Conservation (phyloP, 2,329 filamentous ascomycete species). For the Cercospora brassicicola region DNA sequence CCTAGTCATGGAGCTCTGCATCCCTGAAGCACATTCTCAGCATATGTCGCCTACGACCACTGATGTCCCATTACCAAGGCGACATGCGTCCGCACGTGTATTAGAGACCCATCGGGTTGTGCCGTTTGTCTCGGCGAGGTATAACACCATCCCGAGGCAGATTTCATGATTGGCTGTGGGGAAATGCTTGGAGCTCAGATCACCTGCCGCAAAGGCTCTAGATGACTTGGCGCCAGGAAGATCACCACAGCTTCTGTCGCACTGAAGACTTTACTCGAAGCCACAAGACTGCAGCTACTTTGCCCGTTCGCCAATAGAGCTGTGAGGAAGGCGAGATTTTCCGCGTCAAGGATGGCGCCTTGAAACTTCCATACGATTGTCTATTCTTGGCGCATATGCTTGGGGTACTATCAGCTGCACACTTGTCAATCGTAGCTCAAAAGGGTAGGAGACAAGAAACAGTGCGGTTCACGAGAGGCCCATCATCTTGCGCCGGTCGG, state of each 20-base stretch:
- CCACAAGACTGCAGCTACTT: neutral
- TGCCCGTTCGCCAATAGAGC: constrained; percentile 1
- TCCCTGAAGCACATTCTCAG: neutral
- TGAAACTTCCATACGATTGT: neutral
- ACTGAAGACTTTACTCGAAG: constrained; percentile 2
- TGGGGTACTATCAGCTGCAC: constrained; percentile 7
- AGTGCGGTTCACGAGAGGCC: neutral
- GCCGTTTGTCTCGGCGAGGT: constrained; percentile 1
- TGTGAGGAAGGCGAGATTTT: neutral
- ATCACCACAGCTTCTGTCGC: constrained; percentile 2
- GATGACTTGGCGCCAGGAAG: constrained; percentile 10
- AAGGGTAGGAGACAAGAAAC: constrained; percentile 17
- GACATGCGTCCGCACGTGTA: neutral
- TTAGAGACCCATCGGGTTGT: neutral
- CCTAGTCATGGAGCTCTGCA: neutral
- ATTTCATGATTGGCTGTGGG: constrained; percentile 6
- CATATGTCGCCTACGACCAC: neutral
- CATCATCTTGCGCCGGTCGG: neutral
- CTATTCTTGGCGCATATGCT: constrained; percentile 17
- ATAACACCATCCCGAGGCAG: constrained; percentile 7
- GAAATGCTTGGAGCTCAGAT: constrained; percentile 13
- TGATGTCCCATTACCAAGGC: neutral
- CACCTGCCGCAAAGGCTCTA: constrained; percentile 12
- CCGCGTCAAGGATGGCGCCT: neutral
- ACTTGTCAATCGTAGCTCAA: constrained; percentile 13